Conservation (phyloP, 192 early-diverging fungal species). For the Coemansia furcata region DNA sequence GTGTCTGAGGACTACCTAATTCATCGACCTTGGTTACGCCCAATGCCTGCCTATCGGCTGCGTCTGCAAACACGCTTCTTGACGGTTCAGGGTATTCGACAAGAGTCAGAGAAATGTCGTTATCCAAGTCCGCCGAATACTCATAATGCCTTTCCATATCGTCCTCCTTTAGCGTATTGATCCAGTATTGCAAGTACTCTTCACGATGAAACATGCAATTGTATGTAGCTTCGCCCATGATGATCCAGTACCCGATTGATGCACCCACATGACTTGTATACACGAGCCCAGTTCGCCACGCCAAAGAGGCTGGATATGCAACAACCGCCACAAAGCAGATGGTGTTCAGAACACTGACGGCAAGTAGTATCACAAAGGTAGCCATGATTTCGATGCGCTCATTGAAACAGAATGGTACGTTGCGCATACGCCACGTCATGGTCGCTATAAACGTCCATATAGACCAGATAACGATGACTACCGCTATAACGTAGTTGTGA, state of each 20-base stretch:
- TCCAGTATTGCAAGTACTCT: slow-evolving; percentile 44
- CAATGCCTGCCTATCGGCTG: background rate
- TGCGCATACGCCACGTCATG: slow-evolving; percentile 43
- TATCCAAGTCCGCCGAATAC: slow-evolving; percentile 21
- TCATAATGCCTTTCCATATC: slow-evolving; percentile 32
- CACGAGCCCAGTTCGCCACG: slow-evolving; percentile 33
- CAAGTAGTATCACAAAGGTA: slow-evolving; percentile 17
- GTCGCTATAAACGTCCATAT: slow-evolving; percentile 23
- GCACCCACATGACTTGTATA: slow-evolving; percentile 42
- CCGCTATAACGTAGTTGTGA: slow-evolving; percentile 12
- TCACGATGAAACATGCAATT: slow-evolving; percentile 35
- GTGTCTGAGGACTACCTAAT: background rate
- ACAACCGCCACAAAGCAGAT: slow-evolving; percentile 19
- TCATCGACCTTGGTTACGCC: background rate
- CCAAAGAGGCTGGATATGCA: slow-evolving; percentile 31
- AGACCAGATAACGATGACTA: slow-evolving; percentile 22
- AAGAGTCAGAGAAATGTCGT: slow-evolving; percentile 19
- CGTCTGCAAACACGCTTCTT: background rate
- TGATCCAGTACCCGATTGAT: slow-evolving; percentile 27
- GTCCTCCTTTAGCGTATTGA: slow-evolving; percentile 36
- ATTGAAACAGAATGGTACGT: slow-evolving; percentile 44
- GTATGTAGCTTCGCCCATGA: slow-evolving; percentile 44
- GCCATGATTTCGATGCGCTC: slow-evolving; percentile 22
- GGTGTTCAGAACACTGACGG: slow-evolving; percentile 31
- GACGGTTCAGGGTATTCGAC: slow-evolving; percentile 6